phyloP scores from a whole-genome alignment of 2,329 filamentous ascomycete species.

The Diaporthe capsici region DNA sequence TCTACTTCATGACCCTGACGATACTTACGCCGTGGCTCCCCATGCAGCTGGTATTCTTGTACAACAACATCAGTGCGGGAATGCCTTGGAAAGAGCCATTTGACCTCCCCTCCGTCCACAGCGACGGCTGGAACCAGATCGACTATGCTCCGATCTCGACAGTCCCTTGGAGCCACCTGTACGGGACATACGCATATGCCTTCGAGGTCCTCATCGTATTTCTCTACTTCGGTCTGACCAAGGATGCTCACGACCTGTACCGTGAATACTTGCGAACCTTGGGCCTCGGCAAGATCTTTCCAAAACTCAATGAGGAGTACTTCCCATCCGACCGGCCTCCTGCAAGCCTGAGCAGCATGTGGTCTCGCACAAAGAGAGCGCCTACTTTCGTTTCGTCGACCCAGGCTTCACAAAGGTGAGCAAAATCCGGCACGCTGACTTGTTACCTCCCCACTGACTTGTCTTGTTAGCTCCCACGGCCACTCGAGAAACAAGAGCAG shows the following conservation, averaged over 20 bases:
- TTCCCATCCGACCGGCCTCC: conserved; percentile 43
- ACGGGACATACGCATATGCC: conserved; percentile 64
- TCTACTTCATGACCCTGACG: conserved; percentile 69
- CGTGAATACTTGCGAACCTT: conserved; percentile 54
- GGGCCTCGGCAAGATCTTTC: conserved; percentile 61
- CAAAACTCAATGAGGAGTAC: conserved; percentile 53
- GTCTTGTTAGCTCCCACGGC: not conserved
- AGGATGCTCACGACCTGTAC: conserved; percentile 66
- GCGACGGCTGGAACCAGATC: conserved; percentile 62
- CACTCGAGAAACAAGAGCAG: not conserved
- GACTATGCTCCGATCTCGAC: conserved; percentile 59
- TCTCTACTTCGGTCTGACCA: conserved; percentile 69
- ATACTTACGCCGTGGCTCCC: conserved; percentile 68
- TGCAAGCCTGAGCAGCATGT: conserved; percentile 17
- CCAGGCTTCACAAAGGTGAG: conserved; percentile 15
- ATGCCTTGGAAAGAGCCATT: conserved; percentile 53
- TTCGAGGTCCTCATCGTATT: conserved; percentile 64
- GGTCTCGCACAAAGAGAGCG: conserved; percentile 26
- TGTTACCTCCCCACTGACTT: not conserved
- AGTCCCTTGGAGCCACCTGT: conserved; percentile 57
- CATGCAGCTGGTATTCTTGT: conserved; percentile 57
- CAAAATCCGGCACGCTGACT: not conserved
- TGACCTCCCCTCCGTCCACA: conserved; percentile 59
- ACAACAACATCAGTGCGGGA: conserved; percentile 56
- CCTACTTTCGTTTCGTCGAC: conserved; percentile 1